Evolutionary conservation across 1,139 yeast genomes (phyloP).

Genomic region (Suhomyces chickasaworum): DNA sequence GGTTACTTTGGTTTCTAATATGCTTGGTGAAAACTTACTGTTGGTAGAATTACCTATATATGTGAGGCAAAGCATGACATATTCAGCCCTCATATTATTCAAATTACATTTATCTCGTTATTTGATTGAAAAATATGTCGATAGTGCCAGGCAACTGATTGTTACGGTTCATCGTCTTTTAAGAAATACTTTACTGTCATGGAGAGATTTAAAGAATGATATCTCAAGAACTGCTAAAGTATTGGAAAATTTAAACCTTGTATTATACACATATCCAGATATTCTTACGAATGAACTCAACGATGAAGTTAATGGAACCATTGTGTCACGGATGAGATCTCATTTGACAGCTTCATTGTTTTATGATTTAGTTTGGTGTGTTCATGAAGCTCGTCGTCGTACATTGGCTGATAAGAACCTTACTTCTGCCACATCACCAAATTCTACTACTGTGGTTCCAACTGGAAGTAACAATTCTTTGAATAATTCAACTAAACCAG

Average conservation of each 20-base stretch:
- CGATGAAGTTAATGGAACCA: slow-evolving; percentile 49
- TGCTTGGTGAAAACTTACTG: slow-evolving; percentile 60
- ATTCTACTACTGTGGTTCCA: slow-evolving; percentile 8
- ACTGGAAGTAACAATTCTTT: slow-evolving; percentile 1
- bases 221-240: slow-evolving; percentile 90
- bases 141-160: slow-evolving; percentile 88
- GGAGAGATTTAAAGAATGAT: slow-evolving; percentile 91
- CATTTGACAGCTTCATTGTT: slow-evolving; percentile 90
- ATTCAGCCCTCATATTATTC: slow-evolving; percentile 78
- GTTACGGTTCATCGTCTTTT: slow-evolving; percentile 89
- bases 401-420: slow-evolving; percentile 49
- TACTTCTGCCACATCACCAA: slow-evolving; percentile 2
- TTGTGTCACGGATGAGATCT: slow-evolving; percentile 85
- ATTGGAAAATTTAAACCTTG: slow-evolving; percentile 86
- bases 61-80: slow-evolving; percentile 80
- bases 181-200: slow-evolving; percentile 84
- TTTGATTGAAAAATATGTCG: slow-evolving; percentile 73
- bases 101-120: slow-evolving; percentile 80
- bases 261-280: slow-evolving; percentile 84
- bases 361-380: slow-evolving; percentile 92
- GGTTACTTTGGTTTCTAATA: slow-evolving; percentile 72
- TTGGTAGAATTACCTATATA: slow-evolving; percentile 85
- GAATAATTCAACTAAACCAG: slow-evolving; percentile 31
- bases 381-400: slow-evolving; percentile 89
- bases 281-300: slow-evolving; percentile 50